Base-by-base conservation (phyloP, 2,329 filamentous ascomycete species). In the Emydomyces testavorans region DNA sequence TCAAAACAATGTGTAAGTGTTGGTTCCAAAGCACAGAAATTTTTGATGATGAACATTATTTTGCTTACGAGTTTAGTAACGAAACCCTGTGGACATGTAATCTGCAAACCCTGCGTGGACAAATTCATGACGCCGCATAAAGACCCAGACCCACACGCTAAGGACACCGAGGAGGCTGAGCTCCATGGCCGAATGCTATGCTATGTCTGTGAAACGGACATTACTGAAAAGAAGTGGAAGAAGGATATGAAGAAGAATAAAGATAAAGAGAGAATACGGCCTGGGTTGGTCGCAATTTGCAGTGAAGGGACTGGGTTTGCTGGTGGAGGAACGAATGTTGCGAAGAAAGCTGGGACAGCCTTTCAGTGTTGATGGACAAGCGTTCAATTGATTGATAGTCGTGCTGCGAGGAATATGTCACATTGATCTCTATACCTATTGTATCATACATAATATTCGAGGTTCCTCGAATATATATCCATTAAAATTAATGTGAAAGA, bases 301-400 rank as follows among this genome's bases (percentile, higher is more conserved):
- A 85, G 82, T 29, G 90, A 95, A 57, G 90, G 90, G 0, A 96
- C 90, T 0, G 90, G 90, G 0, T 96, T 94, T 65, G 89, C 90
- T 3, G 84, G 86, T 3, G 82, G 83, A n/a, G 90, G 92, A 2
- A 77, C 78, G 44, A 94, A 83, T 60, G 77, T 85, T 57, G 87
- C 93, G 13, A 83, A 84, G 66, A 92, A 82, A 63, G 69, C 76
- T 2, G 83, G 84, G 0, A 79, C 93, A 15, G 82, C 82, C 0
- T 94, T 94, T 64, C 85, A 93, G 62, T 90, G 85, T 61, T 92
- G 61, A 70, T 32, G 26, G 40, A n/a, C 28, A 23, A 39, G 6
- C 7, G 6, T 29, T 18, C 23, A 20, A 39, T 23, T 6, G 13
- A 26, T 13, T 16, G 11, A 35, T 15, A 15, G n/a, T 20, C 13